phyloP scores from a whole-genome alignment of 225 moss, liverwort and hornwort species.

The Bryum argenteum region DNA sequence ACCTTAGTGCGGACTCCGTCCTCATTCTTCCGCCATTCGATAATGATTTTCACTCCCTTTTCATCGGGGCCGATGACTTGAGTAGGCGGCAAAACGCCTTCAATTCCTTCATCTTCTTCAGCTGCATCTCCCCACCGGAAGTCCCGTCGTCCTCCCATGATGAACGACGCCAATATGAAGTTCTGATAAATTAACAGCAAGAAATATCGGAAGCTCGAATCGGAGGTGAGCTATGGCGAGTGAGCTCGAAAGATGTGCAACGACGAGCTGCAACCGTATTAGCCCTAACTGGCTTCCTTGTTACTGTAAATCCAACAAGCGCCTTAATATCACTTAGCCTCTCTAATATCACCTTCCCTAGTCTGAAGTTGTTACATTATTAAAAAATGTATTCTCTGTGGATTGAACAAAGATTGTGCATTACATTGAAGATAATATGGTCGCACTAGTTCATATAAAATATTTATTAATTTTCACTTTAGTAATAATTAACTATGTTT shows the following conservation, averaged over 20 bases:
- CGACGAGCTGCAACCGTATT: not conserved
- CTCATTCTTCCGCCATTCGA: conserved; percentile 65
- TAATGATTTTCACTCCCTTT: conserved; percentile 41
- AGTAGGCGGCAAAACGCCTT: conserved; percentile 62
- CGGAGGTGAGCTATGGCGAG: not conserved
- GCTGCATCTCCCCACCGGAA: conserved; percentile 71
- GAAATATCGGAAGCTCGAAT: not conserved
- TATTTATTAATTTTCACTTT: too few species aligned
- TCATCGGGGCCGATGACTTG: conserved; percentile 64
- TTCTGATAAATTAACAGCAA: not conserved
- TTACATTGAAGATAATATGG: too few species aligned
- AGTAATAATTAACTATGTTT: too few species aligned
- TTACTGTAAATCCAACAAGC: too few species aligned
- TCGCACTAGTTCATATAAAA: too few species aligned
- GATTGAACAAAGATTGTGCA: too few species aligned
- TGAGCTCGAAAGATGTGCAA: not conserved
- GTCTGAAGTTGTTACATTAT: too few species aligned
- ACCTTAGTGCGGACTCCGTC: conserved; percentile 58
- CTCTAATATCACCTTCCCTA: too few species aligned
- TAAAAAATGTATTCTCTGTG: too few species aligned
- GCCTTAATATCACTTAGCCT: too few species aligned
- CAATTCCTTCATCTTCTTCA: conserved; percentile 65
- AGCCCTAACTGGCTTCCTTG: too few species aligned
- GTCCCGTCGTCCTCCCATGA: conserved; percentile 50
- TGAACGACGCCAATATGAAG: not conserved